Conservation (phyloP, 768 basidiomycete genomes). For the Termitomyces sp. region DNA sequence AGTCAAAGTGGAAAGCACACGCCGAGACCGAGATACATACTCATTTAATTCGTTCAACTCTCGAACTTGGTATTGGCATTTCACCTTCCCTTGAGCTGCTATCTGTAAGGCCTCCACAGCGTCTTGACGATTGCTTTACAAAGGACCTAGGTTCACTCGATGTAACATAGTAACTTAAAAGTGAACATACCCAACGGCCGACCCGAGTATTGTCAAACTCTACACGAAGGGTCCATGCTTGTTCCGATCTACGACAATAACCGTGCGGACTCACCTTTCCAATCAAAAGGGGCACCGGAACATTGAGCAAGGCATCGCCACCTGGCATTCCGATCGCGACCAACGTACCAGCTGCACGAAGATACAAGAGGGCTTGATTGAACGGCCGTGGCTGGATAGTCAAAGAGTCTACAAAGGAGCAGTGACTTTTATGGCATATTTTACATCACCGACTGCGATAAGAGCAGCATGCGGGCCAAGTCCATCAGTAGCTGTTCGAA, state of each 20-base stretch:
- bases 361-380: conserved; percentile 59
- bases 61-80: conserved; percentile 42
- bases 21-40: conserved; percentile 25
- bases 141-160: conserved; percentile 1
- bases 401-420: not conserved
- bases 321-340: conserved; percentile 65
- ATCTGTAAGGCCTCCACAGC: conserved; percentile 71
- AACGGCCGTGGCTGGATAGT: conserved; percentile 26
- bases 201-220: conserved; percentile 39
- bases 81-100: conserved; percentile 64
- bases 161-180: not conserved
- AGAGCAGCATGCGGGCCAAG: conserved; percentile 66
- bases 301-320: conserved; percentile 41
- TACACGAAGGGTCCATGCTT: conserved; percentile 7
- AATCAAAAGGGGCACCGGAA: conserved; percentile 39
- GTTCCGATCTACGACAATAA: not conserved
- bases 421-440: conserved; percentile 8
- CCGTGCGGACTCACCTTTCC: conserved; percentile 21
- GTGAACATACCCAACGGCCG: conserved; percentile 29
- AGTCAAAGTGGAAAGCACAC: not conserved
- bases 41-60: conserved; percentile 44
- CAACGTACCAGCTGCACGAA: conserved; percentile 61
- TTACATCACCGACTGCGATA: conserved; percentile 48
- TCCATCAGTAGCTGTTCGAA: conserved; percentile 57
- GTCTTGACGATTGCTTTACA: conserved; percentile 65